Evolutionary conservation across 2,329 filamentous ascomycete genomes (phyloP).

Genomic region (Emergomyces africanus): DNA sequence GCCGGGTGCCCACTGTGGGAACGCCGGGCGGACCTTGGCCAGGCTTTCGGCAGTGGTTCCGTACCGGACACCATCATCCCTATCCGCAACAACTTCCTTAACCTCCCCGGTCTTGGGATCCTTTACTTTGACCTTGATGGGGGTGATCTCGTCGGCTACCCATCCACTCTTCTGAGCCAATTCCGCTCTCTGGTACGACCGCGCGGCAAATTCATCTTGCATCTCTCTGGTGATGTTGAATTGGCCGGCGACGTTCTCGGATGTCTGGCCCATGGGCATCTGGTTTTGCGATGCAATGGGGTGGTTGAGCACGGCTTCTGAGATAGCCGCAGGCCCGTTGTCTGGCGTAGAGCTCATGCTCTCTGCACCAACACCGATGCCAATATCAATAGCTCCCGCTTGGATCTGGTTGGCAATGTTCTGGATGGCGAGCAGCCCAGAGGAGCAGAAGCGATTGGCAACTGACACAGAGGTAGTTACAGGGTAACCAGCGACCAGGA

Average conservation of each 20-base stretch:
- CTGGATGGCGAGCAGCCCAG: constrained; percentile 75
- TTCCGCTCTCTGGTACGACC: constrained; percentile 72
- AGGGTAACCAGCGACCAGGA: constrained; percentile 76
- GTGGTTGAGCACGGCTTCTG: constrained; percentile 60
- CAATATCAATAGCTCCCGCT: constrained; percentile 79
- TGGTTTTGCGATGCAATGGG: constrained; percentile 78
- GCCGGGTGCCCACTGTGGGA: constrained; percentile 61
- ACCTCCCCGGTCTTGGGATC: constrained; percentile 79
- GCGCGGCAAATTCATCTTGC: constrained; percentile 76
- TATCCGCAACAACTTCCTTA: constrained; percentile 61
- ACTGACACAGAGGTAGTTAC: constrained; percentile 64
- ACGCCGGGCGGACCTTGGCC: constrained; percentile 72
- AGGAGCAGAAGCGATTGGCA: constrained; percentile 84
- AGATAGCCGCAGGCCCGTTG: constrained; percentile 69
- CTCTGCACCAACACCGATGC: constrained; percentile 82
- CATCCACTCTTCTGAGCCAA: constrained; percentile 70
- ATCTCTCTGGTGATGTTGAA: constrained; percentile 53
- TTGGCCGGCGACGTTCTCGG: constrained; percentile 82
- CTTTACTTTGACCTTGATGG: constrained; percentile 68
- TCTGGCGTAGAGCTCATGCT: constrained; percentile 86
- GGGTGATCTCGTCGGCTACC: constrained; percentile 76
- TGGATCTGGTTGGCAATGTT: constrained; percentile 88
- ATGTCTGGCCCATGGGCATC: constrained; percentile 83
- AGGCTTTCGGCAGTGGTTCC: constrained; percentile 74
- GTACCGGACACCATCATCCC: constrained; percentile 72